Conservation (phyloP, 495 filamentous ascomycete genomes). For the Cercophora sp. region DNA sequence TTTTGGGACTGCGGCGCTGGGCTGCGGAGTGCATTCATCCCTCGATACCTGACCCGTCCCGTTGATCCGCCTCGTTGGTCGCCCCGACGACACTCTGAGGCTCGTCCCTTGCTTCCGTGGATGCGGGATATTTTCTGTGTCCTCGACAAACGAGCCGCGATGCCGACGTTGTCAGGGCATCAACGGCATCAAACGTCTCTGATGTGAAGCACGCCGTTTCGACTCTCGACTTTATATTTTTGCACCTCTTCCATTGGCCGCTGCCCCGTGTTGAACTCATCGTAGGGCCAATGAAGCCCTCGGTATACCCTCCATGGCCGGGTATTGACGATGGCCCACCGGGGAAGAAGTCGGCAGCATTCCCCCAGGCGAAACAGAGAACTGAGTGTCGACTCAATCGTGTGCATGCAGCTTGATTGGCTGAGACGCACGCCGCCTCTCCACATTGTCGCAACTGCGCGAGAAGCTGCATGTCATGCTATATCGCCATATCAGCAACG, state of each 20-base stretch:
- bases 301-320: slow-evolving; percentile 30
- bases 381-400: slow-evolving; percentile 9
- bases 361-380: slow-evolving; percentile 20
- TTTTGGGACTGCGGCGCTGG: too few relatives aligned
- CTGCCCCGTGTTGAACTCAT: too few relatives aligned
- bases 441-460: slow-evolving; percentile 23
- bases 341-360: slow-evolving; percentile 5
- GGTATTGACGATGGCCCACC: slow-evolving; percentile 14
- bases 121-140: slow-evolving; percentile 9
- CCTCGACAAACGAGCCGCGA: too few relatives aligned
- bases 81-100: neutral
- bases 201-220: slow-evolving; percentile 14
- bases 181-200: slow-evolving; percentile 13
- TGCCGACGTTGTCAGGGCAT: too few relatives aligned
- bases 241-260: slow-evolving; percentile 25
- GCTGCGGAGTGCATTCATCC: too few relatives aligned
- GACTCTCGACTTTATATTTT: slow-evolving; percentile 20
- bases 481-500: slow-evolving; percentile 19
- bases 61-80: too few relatives aligned
- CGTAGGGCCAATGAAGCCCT: slow-evolving; percentile 20
- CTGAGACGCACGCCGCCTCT: slow-evolving; percentile 2
- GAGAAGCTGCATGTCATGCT: slow-evolving; percentile 26
- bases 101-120: neutral
- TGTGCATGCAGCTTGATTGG: slow-evolving; percentile 23
- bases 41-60: too few relatives aligned